Conservation (phyloP, 139 green algal species). For the Micractinium sp. region DNA sequence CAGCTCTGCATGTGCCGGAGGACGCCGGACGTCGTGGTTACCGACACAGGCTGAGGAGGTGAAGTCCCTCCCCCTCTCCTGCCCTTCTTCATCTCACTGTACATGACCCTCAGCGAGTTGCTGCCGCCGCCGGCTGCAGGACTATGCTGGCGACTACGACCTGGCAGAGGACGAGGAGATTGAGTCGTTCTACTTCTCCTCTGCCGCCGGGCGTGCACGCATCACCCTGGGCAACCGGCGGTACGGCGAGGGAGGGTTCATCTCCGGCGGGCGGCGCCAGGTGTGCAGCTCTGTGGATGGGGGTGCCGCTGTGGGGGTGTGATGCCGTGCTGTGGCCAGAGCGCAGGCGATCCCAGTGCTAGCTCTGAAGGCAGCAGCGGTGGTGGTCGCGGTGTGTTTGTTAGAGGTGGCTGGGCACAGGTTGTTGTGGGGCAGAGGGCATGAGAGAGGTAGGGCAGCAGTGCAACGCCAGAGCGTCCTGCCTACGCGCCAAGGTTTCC, state of each 20-base stretch:
- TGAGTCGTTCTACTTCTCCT: constrained; percentile 80
- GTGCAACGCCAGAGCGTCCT: not conserved
- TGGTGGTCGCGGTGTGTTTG: no score
- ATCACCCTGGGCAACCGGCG: constrained; percentile 84
- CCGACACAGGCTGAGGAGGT: no score
- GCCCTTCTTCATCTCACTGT: no score
- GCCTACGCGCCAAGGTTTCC: not conserved
- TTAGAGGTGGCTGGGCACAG: no score
- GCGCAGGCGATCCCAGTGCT: not conserved
- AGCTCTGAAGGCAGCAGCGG: not conserved
- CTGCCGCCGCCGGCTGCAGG: not conserved
- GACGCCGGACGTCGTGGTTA: no score
- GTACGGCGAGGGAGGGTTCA: constrained; percentile 75
- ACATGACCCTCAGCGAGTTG: not conserved
- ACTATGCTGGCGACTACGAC: constrained; percentile 60
- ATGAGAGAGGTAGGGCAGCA: no score
- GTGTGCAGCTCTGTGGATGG: not conserved
- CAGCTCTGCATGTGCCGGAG: no score
- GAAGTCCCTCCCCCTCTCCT: no score
- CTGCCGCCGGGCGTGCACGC: constrained; percentile 64
- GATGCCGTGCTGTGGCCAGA: not conserved
- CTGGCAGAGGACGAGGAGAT: constrained; percentile 76
- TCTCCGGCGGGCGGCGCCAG: constrained; percentile 54
- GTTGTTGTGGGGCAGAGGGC: no score
- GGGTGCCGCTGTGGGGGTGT: not conserved